Base-by-base conservation (phyloP, 1,139 yeast species). In the Taphrina populina region DNA sequence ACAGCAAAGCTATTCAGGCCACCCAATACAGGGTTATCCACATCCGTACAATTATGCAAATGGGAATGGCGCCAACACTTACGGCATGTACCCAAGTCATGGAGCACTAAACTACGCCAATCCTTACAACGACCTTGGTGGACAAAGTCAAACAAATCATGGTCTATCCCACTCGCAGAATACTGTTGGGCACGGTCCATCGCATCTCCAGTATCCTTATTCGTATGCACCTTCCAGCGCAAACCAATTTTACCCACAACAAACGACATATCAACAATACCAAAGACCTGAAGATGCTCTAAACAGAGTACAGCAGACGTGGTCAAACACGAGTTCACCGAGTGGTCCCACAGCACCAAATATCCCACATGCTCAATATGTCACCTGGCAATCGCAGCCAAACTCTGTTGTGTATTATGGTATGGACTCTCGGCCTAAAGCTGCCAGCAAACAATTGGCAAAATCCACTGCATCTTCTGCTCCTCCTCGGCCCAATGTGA, bases 401-500 rank as follows among this genome's bases (percentile, higher is more conserved):
- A 36, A 34, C 8, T 23, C 32, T 13, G 39, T 40, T 1, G 46
- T 41, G 11, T 24, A 27, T 21, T 40, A 17, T 21, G 39, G 24
- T 23, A 41, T 23, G 46, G 46, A 37, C 11, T 30, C 45, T 15
- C 33, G 33, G 11, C 39, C 54, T 6, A 21, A 21, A 13, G 40
- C 30, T 24, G 29, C 35, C 2, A 36, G 20, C 23, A 36, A 37
- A 13, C 23, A 21, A 13, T 36, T n/a, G 11, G 7, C 33, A n/a
- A 47, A 47, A 29, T 27, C 44, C n/a, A 27, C 15, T 7, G 15
- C 52, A 5, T 44, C 52, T 15, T 26, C 44, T 15, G 37, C 54
- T 10, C 54, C 54, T 13, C 54, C 54, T 5, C 33, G 54, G n/a
- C 54, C 54, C 11, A 36, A 39, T 10, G 54, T 49, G 39, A 49